phyloP scores from a whole-genome alignment of 2,329 filamentous ascomycete species.

The Elsinoe australis region DNA sequence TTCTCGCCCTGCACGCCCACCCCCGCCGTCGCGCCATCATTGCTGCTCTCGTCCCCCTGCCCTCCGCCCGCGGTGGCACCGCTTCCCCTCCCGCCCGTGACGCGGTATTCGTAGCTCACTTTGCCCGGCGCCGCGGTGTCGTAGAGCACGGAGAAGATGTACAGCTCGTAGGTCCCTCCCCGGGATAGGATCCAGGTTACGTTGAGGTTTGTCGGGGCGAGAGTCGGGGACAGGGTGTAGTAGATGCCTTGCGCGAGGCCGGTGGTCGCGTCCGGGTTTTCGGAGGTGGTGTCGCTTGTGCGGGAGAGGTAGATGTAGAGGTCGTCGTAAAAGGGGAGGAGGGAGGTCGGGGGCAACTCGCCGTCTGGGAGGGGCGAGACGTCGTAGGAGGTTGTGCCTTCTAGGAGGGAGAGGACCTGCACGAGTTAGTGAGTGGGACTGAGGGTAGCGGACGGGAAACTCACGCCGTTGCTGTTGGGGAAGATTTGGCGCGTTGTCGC shows the following conservation, averaged over 20 bases:
- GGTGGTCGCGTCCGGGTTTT: neutral
- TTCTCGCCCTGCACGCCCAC: constrained; percentile 19
- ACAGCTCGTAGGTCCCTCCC: constrained; percentile 21
- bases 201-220: constrained; percentile 18
- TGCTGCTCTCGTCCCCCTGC: constrained; percentile 2
- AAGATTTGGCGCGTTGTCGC: constrained; percentile 21
- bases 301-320: constrained; percentile 24
- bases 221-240: constrained; percentile 24
- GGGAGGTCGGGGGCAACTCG: constrained; percentile 23
- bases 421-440: neutral
- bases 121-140: constrained; percentile 25
- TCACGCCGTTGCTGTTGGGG: constrained; percentile 28
- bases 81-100: constrained; percentile 21
- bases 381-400: constrained; percentile 26
- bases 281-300: constrained; percentile 1
- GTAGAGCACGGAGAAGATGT: constrained; percentile 30
- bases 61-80: constrained; percentile 2
- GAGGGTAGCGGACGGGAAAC: neutral
- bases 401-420: constrained; percentile 25
- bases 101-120: constrained; percentile 27
- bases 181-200: constrained; percentile 27
- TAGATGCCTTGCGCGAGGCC: constrained; percentile 28
- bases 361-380: constrained; percentile 22
- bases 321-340: constrained; percentile 31
- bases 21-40: constrained; percentile 14